Conservation (phyloP, 345 rosid species). For the Brassica juncea region DNA sequence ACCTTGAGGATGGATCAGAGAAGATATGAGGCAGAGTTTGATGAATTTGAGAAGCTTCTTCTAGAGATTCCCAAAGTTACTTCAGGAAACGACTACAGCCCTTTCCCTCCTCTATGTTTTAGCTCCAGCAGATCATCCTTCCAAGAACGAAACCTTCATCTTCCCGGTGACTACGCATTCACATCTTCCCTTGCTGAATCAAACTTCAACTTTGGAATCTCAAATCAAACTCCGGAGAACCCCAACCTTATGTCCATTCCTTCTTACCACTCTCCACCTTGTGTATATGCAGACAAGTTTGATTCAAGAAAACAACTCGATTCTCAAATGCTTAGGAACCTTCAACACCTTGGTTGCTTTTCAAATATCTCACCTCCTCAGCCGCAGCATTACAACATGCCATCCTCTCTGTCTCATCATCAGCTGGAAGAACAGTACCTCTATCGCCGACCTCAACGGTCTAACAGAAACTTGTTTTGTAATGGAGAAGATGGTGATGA, state of each 20-base stretch:
- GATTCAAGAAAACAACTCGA: conserved; percentile 43
- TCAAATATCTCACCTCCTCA: conserved; percentile 40
- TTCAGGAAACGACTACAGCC: conserved; percentile 42
- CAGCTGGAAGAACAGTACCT: conserved; percentile 39
- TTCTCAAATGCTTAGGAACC: conserved; percentile 46
- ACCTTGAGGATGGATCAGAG: conserved; percentile 55
- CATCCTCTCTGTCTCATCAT: conserved; percentile 47
- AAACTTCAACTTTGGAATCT: conserved; percentile 42
- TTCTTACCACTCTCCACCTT: conserved; percentile 43
- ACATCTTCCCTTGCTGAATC: conserved; percentile 51
- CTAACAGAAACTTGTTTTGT: conserved; percentile 53
- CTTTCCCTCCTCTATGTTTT: conserved; percentile 41
- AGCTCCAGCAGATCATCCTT: conserved; percentile 44
- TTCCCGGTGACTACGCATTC: conserved; percentile 61
- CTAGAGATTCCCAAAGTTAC: conserved; percentile 82
- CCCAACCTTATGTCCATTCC: conserved; percentile 41
- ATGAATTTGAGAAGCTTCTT: conserved; percentile 79
- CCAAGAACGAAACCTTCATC: conserved; percentile 51
- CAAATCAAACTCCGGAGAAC: conserved; percentile 14
- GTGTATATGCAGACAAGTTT: conserved; percentile 42
- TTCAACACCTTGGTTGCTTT: conserved; percentile 47
- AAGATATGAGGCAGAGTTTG: conserved; percentile 58
- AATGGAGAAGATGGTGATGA: conserved; percentile 41
- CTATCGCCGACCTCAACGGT: conserved; percentile 45
- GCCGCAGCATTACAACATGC: conserved; percentile 49